Conservation (phyloP, 148 eudicot genomes). For the Linanthus parryae region DNA sequence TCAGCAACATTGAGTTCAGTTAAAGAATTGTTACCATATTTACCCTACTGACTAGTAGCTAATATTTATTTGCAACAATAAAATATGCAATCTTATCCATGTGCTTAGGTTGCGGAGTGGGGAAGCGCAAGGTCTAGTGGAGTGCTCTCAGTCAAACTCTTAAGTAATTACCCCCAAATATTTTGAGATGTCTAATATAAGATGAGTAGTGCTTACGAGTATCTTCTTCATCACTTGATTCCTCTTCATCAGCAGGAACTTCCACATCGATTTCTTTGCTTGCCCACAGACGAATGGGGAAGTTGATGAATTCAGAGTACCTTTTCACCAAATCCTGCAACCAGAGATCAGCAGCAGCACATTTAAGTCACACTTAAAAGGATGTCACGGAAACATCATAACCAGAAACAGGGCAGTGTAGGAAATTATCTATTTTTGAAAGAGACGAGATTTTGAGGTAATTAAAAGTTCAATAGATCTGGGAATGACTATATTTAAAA, state of each 20-base stretch:
- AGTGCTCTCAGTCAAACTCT: no score
- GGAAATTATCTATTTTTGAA: neutral
- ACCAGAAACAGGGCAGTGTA: neutral
- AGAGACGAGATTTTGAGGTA: neutral
- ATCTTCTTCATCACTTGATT: constrained; percentile 79
- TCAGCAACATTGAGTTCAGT: no score
- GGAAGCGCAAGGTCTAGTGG: no score
- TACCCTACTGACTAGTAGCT: no score
- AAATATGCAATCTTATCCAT: no score
- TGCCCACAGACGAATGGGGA: constrained; percentile 92
- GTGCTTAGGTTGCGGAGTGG: no score
- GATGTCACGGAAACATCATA: neutral
- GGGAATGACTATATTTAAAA: neutral
- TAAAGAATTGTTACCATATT: no score
- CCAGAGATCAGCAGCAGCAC: neutral
- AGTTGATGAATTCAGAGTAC: constrained; percentile 93
- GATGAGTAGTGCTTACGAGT: constrained; percentile 42
- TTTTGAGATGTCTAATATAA: no score
- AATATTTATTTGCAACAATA: no score
- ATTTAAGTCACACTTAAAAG: neutral
- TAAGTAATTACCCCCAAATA: no score
- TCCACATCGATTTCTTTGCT: constrained; percentile 90
- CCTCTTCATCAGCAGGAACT: constrained; percentile 97
- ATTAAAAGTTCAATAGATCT: neutral
- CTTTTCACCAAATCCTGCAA: constrained; percentile 86